A percentile compares a stretch with the other conserved stretches of the same genome.
These are phyloP conservation scores for Fraxinus baroniana DNA, from an alignment of 305 asterid genomes.

Conservation along the genomic window DNA sequence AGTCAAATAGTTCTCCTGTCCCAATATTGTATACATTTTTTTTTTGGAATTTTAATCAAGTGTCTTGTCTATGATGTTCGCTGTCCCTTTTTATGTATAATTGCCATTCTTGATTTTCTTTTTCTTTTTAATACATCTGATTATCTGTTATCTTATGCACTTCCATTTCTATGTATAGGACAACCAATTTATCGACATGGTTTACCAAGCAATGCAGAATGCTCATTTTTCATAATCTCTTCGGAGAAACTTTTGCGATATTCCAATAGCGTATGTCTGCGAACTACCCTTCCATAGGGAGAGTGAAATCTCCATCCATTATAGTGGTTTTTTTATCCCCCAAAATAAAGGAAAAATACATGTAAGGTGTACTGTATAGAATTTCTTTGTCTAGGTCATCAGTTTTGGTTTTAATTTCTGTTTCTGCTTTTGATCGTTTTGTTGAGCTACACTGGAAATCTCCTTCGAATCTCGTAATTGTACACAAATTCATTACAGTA, in stretches of 20 bases:
- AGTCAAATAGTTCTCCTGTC: too few relatives aligned
- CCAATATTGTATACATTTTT: too few relatives aligned
- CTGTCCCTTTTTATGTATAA: too few relatives aligned
- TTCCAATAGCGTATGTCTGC: background rate
- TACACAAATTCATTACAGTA: background rate
- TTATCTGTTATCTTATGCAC: background rate
- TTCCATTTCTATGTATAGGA: constrained; percentile 38
- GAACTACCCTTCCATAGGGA: background rate
- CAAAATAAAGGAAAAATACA: background rate
- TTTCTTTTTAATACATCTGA: background rate
- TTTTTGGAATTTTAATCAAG: too few relatives aligned
- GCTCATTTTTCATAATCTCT: constrained; percentile 38
- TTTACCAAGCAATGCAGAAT: constrained; percentile 60
- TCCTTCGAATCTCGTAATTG: background rate
- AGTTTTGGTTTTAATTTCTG: constrained; percentile 2
- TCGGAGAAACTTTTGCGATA: background rate
- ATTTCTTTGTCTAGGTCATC: background rate
- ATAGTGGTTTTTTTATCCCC: background rate
- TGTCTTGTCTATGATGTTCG: too few relatives aligned
- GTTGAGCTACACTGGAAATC: constrained; percentile 6
- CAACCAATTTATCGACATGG: constrained; percentile 67
- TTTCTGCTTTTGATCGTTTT: background rate
- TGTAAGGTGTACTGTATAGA: constrained; percentile 4
- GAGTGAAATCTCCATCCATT: background rate
- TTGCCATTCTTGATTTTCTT: background rate